Conservation (phyloP, 1,284 basidiomycete species). For the Trichosporon ovoides region DNA sequence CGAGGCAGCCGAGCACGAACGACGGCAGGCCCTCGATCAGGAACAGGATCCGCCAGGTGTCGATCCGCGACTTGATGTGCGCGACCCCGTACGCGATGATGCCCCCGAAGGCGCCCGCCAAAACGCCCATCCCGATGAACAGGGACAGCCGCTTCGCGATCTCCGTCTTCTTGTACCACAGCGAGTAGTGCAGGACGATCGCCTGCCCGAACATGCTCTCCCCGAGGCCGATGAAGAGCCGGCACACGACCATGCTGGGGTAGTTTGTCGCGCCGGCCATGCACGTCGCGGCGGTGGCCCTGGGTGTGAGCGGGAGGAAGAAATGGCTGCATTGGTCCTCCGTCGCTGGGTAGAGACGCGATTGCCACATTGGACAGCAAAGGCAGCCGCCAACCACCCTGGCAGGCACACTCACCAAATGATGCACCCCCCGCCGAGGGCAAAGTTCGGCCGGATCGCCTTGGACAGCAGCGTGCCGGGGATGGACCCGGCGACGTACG, state of each 20-base stretch:
- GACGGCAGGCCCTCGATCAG: constrained; percentile 21
- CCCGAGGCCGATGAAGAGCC: constrained; percentile 49
- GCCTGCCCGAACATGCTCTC: constrained; percentile 44
- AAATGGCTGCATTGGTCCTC: too few species aligned
- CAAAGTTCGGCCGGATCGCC: not conserved
- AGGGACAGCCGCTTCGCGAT: constrained; percentile 21
- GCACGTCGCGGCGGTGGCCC: constrained; percentile 41
- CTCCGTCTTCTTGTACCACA: constrained; percentile 26
- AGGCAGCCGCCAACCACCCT: not conserved
- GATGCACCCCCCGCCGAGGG: not conserved
- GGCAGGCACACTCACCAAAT: not conserved
- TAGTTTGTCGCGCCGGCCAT: constrained; percentile 42
- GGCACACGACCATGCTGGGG: constrained; percentile 43
- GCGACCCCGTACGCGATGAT: constrained; percentile 20
- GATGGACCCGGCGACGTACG: constrained; percentile 26
- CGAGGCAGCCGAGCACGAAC: constrained; percentile 59
- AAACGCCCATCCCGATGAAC: constrained; percentile 25
- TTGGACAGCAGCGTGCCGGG: constrained; percentile 1
- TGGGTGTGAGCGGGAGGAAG: not conserved
- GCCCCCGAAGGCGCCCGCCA: constrained; percentile 18
- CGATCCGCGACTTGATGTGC: constrained; percentile 5
- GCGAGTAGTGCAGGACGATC: constrained; percentile 35
- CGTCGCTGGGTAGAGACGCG: not conserved
- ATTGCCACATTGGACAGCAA: not conserved
- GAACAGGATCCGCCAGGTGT: constrained; percentile 11